A percentile compares a stretch with the other conserved stretches of the same genome.
Evolutionary conservation across 2,329 filamentous ascomycete genomes (phyloP).

Genomic region (Colletotrichum sp.): DNA sequence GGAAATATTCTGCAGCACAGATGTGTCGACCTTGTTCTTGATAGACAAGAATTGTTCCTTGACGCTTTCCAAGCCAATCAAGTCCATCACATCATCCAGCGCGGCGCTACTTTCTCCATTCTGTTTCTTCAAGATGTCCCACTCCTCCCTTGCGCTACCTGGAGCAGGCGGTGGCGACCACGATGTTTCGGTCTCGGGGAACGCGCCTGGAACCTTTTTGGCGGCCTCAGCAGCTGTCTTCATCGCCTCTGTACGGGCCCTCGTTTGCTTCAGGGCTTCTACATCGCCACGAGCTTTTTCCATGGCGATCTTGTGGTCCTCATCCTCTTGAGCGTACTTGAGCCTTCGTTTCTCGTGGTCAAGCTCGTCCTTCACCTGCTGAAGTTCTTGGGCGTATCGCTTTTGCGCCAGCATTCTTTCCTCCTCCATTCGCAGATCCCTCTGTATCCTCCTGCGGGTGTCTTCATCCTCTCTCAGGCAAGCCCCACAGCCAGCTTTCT

Average conservation of each 20-base stretch:
- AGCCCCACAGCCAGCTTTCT: constrained; percentile 48
- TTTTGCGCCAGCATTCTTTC: constrained; percentile 48
- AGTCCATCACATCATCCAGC: constrained; percentile 69
- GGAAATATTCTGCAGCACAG: constrained; percentile 60
- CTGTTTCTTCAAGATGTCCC: constrained; percentile 63
- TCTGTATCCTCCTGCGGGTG: constrained; percentile 44
- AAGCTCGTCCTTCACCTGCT: constrained; percentile 59
- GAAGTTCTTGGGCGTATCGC: constrained; percentile 49
- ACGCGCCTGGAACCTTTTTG: background rate
- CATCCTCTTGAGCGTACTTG: constrained; percentile 49
- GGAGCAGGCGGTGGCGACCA: background rate
- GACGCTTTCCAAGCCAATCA: constrained; percentile 75
- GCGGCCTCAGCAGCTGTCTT: constrained; percentile 5
- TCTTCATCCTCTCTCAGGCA: constrained; percentile 59
- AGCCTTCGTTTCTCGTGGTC: constrained; percentile 48
- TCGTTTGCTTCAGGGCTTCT: background rate
- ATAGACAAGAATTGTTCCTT: constrained; percentile 68
- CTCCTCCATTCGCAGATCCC: constrained; percentile 56
- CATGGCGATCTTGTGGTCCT: constrained; percentile 47
- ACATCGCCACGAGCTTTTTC: constrained; percentile 48
- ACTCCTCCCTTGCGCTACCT: constrained; percentile 54
- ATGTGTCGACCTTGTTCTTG: constrained; percentile 67
- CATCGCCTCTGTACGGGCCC: background rate
- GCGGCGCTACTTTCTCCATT: constrained; percentile 56
- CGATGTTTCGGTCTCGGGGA: too few species aligned